Evolutionary conservation across 345 rosid species (phyloP), one percentile per base, ranked within the genome.

Genomic region (Populus alba): DNA sequence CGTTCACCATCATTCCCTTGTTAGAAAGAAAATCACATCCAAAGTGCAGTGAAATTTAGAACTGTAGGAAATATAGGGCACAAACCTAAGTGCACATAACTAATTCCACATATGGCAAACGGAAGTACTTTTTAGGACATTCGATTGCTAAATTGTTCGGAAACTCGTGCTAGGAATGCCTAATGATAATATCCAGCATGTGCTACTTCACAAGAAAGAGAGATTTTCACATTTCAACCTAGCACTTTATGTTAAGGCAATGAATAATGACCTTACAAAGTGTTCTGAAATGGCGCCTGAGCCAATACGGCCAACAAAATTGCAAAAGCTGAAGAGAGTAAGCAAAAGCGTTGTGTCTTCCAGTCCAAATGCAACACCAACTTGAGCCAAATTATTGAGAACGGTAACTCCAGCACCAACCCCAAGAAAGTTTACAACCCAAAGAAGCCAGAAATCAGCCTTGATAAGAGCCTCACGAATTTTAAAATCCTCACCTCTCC

Each of bases 401-500:
- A 94, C 88, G 0, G 99, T 94, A 45, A 92, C 87, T 35, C 99
- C 99, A 69, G 99, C 81, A 84, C 98, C 99, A 73, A 88, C 93
- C 66, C 98, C 99, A 1, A 92, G 89, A 86, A 96, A 96, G 80
- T 89, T 94, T 20, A 83, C 87, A 71, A 86, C 61, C 98, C 98
- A 94, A 63, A 96, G 98, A 78, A 97, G 97, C 99, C 99, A 97
- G 85, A 91, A 97, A 83, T 97, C 98, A 49, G 97, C 97, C 90
- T 94, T 94, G 77, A 91, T 76, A 66, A 92, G 83, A 72, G 91
- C 98, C 86, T 96, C 93, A 39, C 74, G 82, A 74, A 92, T 61
- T 81, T 89, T 91, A 83, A 92, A 94, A 76, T 94, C 98, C 80
- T 94, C 98, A 35, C 97, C 98, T 75, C 98, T 85, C 82, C 88